Base-by-base conservation (phyloP, 176 grass and related monocot genomes). In the Carex myosuroides region DNA sequence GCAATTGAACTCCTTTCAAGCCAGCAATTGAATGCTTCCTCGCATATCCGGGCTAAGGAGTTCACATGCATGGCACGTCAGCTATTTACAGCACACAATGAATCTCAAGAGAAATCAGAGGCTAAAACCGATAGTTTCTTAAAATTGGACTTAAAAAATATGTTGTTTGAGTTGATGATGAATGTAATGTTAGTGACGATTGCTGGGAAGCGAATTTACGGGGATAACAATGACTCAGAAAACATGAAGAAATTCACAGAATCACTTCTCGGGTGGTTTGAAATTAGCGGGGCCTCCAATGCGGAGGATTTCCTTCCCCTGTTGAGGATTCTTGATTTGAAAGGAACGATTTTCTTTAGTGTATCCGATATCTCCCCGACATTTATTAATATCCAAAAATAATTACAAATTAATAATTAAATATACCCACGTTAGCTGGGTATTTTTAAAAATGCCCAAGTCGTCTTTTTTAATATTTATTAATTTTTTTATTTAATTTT, bases 151-250 rank as follows among this genome's bases (percentile, higher is more conserved):
- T 50, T 87, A 39, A 83, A 82, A 50, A 73, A 33, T 8, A 74
- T 70, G 21, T 35, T 87, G 60, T 73, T 83, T 72, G 20, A 82
- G 42, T 60, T 76, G 54, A 80, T 66, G 53, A 72, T 82, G 66
- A 42, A 82, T 6, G 60, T 87, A 37, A 87, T 87, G 85, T 32
- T 87, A 39, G 35, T 69, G 50, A 33, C 67, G 37, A 52, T 83
- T 26, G 67, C 77, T 18, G 7, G 79, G 37, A 80, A 80, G 32
- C 32, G 69, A 41, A 12, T 14, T 41, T 73, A 48, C 6, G 60
- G 60, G 12, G 72, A 8, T 22, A 81, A 83, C 5, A 60, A 37
- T 32, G 85, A 26, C 12, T 56, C 55, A 37, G 65, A 76, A 5
- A 65, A 87, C 18, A 69, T 80, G 53, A 46, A 42, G 55, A n/a